Evolutionary conservation across 306 rosid genomes (phyloP), one percentile per base, ranked within the genome.

Genomic region (Prunus mira): DNA sequence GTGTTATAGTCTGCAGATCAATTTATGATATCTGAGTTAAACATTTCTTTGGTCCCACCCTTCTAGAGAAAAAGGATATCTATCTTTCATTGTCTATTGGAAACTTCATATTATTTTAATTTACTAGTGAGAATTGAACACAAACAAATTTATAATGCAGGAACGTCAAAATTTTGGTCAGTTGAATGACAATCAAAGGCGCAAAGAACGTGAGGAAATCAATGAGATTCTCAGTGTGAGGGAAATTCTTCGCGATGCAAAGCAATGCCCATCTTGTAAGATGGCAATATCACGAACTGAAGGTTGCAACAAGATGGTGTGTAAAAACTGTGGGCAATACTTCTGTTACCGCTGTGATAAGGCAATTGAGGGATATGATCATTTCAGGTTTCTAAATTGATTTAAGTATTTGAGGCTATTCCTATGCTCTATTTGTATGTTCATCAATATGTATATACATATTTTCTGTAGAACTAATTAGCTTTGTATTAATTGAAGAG

Each of bases 251-350:
- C 90, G 91, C 1, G 89, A 90, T 87, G 89, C 96, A 67, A 91
- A 94, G 87, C 85, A 82, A 49, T 94, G 97, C 79, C 98, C 98
- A 14, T 86, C 86, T 55, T 94, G 98, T 85, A 80, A 85, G 73
- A 89, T 89, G 86, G 97, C 97, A 32, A 94, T 94, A 82, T 90
- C 93, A 43, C 86, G 85, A 80, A 85, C 80, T 27, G 97, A 81
- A 63, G 98, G 97, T 68, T 94, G 98, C 83, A 94, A 94, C 87
- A 94, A 94, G 87, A 94, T 89, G 97, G 87, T 79, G 74, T 94
- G 98, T 62, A 47, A 84, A 34, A 94, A 94, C 70, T 94, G 98
- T 76, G 93, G 78, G 67, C 80, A 90, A 54, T 88, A 85, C 79
- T 94, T 94, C 80, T 94, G 98, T 84, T 94, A 94, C 85, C 85